Evolutionary conservation across 2,329 filamentous ascomycete genomes (phyloP), one percentile per base, ranked within the genome.

Genomic region (Teratosphaeria destructans): DNA sequence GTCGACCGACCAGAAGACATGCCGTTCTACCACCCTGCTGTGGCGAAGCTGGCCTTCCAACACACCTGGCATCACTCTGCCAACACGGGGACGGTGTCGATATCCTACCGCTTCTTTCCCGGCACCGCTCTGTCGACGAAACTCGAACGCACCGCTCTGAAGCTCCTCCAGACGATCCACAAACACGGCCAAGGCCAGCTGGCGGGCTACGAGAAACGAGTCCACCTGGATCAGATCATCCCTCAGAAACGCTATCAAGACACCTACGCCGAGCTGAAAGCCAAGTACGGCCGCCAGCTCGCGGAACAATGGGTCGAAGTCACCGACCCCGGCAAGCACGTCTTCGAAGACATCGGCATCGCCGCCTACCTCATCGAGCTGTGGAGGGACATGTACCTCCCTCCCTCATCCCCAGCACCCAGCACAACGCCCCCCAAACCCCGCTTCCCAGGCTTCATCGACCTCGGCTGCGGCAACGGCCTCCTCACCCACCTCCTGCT

Each of bases 391-490:
- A 93, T 96, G 85, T 97, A 97, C 71, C 57, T 62, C 16, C 23
- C 59, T 10, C 49, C 32, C 53, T 52, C 37, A 56, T 11, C 56
- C 59, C 5, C 54, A 59, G 43, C 61, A 60, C 23, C 53, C 10
- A 27, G 8, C 23, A 32, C 19, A 7, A 34, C 26, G 3, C 11
- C 27, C 5, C 6, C 59, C 19, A 68, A 71, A 53, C 52, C 63
- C 0, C 62, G 65, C 0, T 96, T 96, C 67, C 89, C 90, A 0
- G 92, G 93, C 0, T 99, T 97, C 68, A 89, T 96, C 23, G 94
- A 99, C 69, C 90, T 99, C 54, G 94, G 93, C 5, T 97, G 94
- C 70, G 94, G 94, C 1, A 99, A 97, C 69, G 94, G 94, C 0
- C 78, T 99, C 3, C 81, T 99, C 1, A 89, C 95, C 7, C 84